These are phyloP conservation scores for Tuber umbilicatum DNA, from an alignment of 495 filamentous ascomycete species.

Conservation along the genomic window DNA sequence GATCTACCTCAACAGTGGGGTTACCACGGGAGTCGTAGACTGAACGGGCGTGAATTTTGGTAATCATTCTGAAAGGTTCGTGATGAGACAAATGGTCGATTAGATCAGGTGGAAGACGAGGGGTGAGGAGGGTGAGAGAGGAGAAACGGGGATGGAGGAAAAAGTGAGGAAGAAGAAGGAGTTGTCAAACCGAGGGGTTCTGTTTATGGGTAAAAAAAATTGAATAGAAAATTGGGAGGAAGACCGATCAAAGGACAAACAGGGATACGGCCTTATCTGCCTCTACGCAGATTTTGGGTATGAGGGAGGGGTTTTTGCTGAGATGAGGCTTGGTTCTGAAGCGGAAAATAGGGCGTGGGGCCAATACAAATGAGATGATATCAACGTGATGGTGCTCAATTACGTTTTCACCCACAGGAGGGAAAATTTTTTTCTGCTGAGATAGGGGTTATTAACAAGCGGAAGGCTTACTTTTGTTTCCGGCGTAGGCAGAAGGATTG, in stretches of 20 bases:
- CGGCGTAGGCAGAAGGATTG: neutral
- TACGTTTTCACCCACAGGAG: neutral
- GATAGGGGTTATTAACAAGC: neutral
- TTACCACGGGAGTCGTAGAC: conserved; percentile 98
- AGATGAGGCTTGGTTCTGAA: neutral
- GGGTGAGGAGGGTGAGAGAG: conserved; percentile 5
- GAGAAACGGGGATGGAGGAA: neutral
- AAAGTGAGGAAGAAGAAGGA: neutral
- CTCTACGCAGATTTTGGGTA: neutral
- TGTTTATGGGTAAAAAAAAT: conserved; percentile 23
- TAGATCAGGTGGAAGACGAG: neutral
- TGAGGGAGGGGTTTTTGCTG: neutral
- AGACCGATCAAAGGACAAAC: neutral
- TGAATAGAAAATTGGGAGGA: conserved; percentile 10
- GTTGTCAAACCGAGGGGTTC: conserved; percentile 12
- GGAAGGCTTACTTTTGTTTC: neutral
- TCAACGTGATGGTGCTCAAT: conserved; percentile 3
- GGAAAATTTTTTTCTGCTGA: neutral
- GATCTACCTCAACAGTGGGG: conserved; percentile 67
- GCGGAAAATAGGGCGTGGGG: neutral
- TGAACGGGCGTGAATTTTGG: conserved; percentile 95
- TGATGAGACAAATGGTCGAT: neutral
- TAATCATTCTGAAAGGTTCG: conserved; percentile 71
- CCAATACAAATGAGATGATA: neutral
- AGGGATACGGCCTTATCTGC: neutral